Evolutionary conservation across 768 basidiomycete species (phyloP).

Genomic region (Obba rivulosa): DNA sequence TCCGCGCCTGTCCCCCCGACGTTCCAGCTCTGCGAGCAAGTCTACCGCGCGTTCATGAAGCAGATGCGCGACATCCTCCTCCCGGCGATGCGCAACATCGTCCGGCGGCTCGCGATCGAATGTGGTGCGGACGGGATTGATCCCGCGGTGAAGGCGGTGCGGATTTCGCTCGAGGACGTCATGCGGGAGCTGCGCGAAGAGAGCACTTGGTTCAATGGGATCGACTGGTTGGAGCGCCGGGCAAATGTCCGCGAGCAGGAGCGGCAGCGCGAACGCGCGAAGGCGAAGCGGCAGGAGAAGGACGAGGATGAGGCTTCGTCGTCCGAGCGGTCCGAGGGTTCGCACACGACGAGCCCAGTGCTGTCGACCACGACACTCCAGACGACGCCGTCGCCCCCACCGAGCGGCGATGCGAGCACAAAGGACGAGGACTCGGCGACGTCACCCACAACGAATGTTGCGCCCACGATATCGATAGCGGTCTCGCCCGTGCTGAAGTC

Average conservation of each 20-base stretch:
- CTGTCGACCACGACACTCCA: slow-evolving; percentile 68
- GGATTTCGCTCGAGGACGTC: slow-evolving; percentile 61
- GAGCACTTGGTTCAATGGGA: slow-evolving; percentile 65
- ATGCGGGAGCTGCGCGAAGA: slow-evolving; percentile 50
- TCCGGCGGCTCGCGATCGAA: slow-evolving; percentile 61
- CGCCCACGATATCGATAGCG: slow-evolving; percentile 31
- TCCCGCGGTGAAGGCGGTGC: slow-evolving; percentile 49
- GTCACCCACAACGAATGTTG: slow-evolving; percentile 17
- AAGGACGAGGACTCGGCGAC: slow-evolving; percentile 27
- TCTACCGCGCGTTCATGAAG: slow-evolving; percentile 51
- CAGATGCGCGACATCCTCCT: slow-evolving; percentile 56
- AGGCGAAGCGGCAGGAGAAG: slow-evolving; percentile 13
- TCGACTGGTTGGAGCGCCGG: slow-evolving; percentile 58
- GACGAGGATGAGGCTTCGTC: slow-evolving; percentile 47
- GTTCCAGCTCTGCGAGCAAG: slow-evolving; percentile 56
- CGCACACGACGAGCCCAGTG: slow-evolving; percentile 66
- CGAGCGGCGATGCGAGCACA: slow-evolving; percentile 34
- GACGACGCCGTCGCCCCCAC: slow-evolving; percentile 76
- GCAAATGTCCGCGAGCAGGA: slow-evolving; percentile 28
- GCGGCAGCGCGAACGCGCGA: slow-evolving; percentile 14
- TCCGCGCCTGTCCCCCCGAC: slow-evolving; percentile 54
- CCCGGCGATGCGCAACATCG: slow-evolving; percentile 65
- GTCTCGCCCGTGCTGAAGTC: slow-evolving; percentile 59
- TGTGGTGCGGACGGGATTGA: slow-evolving; percentile 43
- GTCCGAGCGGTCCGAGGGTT: slow-evolving; percentile 45